Evolutionary conservation across 2,329 filamentous ascomycete species (phyloP).

Genomic region (Botryotinia convoluta): DNA sequence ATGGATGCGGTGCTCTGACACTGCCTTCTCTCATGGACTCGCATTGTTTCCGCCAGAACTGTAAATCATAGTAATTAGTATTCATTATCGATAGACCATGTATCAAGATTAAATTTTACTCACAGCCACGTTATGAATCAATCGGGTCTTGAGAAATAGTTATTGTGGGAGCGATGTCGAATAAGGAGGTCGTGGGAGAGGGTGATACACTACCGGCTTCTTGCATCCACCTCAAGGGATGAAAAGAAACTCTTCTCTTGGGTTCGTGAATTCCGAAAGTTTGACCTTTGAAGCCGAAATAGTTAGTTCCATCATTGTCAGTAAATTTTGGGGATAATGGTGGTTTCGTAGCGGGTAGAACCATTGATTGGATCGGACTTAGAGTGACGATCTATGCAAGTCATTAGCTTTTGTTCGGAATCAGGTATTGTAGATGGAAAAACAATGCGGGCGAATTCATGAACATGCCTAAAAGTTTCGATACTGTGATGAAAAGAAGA

Average conservation of each 20-base stretch:
- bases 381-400: background rate
- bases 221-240: background rate
- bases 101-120: background rate
- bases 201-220: background rate
- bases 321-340: background rate
- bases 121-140: background rate
- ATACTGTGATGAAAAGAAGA: background rate
- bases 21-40: background rate
- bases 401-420: background rate
- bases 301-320: fast-evolving
- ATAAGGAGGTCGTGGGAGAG: background rate
- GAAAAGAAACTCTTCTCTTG: background rate
- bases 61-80: background rate
- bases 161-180: too few relatives aligned
- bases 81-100: background rate
- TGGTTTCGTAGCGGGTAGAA: background rate
- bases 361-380: background rate
- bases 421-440: too few relatives aligned
- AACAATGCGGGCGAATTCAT: too few relatives aligned
- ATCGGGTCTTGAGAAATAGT: background rate
- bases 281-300: fast-evolving
- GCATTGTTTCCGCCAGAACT: background rate
- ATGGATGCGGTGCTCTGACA: background rate
- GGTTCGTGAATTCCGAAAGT: background rate
- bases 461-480: fast-evolving